These are phyloP conservation scores for Xylariaceae sp. DNA, from an alignment of 2,329 filamentous ascomycete species.

Conservation along the genomic window DNA sequence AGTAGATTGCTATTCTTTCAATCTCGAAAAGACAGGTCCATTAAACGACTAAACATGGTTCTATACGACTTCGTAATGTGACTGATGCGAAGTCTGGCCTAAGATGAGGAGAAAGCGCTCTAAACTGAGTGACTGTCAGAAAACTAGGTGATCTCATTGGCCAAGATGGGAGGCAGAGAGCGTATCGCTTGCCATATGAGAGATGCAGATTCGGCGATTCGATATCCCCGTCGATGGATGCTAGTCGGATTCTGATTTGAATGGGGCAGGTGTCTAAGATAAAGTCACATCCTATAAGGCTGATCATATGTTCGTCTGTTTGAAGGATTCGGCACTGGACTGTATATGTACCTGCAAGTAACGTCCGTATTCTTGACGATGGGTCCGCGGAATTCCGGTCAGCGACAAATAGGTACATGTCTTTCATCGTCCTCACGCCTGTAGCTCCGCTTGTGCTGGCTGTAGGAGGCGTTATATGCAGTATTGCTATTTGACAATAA, in stretches of 20 bases:
- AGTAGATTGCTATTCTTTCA: not conserved
- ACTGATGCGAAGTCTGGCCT: not conserved
- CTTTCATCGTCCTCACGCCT: constrained; percentile 1
- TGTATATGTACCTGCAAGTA: constrained; percentile 16
- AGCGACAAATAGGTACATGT: constrained; percentile 11
- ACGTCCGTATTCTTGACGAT: constrained; percentile 7
- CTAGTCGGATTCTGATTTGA: not conserved
- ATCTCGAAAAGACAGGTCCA: not conserved
- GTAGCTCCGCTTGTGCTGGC: not conserved
- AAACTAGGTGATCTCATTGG: not conserved
- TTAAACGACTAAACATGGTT: not conserved
- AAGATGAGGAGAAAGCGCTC: not conserved
- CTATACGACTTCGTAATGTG: not conserved
- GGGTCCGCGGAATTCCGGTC: constrained; percentile 2
- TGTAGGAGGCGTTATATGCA: constrained; percentile 5
- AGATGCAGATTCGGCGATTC: constrained; percentile 12
- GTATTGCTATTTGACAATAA: not conserved
- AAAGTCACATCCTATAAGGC: constrained; percentile 29
- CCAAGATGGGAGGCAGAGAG: constrained; percentile 5
- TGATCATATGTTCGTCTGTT: constrained; percentile 22
- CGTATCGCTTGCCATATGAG: constrained; percentile 9
- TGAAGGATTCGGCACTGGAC: constrained; percentile 27
- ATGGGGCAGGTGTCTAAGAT: constrained; percentile 19
- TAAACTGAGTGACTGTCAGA: not conserved
- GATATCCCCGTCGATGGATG: constrained; percentile 3